These are phyloP conservation scores for Thalassia testudinum DNA, from an alignment of 116 monocot species.

Conservation along the genomic window DNA sequence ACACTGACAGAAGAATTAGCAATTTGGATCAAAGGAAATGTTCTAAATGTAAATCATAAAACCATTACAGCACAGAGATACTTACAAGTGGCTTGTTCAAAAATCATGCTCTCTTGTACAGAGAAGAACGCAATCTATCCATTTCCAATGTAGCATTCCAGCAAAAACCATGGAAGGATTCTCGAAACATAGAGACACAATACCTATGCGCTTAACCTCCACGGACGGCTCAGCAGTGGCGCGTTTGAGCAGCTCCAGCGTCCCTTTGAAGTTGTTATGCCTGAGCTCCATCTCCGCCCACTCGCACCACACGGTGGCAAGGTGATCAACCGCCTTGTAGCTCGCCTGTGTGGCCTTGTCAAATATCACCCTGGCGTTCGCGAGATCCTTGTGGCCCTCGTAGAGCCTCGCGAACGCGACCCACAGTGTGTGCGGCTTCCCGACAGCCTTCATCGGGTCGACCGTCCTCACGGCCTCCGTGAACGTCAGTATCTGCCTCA, in stretches of 20 bases:
- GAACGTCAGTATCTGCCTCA: slow-evolving; percentile 70
- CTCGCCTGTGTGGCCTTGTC: slow-evolving; percentile 83
- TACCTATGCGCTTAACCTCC: slow-evolving; percentile 92
- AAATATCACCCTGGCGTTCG: slow-evolving; percentile 77
- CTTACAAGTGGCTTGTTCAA: too few species aligned
- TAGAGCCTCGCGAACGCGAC: slow-evolving; percentile 83
- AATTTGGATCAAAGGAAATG: too few species aligned
- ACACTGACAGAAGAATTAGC: too few species aligned
- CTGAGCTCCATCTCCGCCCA: slow-evolving; percentile 98
- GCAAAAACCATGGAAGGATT: too few species aligned
- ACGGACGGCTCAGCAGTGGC: slow-evolving; percentile 88
- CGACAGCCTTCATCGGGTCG: slow-evolving; percentile 89
- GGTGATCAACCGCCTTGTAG: slow-evolving; percentile 73
- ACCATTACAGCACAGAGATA: too few species aligned
- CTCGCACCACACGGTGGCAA: slow-evolving; percentile 90
- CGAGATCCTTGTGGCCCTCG: slow-evolving; percentile 79
- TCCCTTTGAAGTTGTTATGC: slow-evolving; percentile 75
- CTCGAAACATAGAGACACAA: neutral
- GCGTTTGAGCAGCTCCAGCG: slow-evolving; percentile 66
- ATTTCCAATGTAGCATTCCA: too few species aligned
- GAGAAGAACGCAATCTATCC: too few species aligned
- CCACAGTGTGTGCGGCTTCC: slow-evolving; percentile 96
- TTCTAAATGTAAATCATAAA: too few species aligned
- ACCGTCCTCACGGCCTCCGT: slow-evolving; percentile 93
- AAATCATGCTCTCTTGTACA: too few species aligned